Percentiles rank a stretch among this genome's conserved stretches.
Evolutionary conservation across 225 moss, liverwort and hornwort species (phyloP).

Genomic region (Takakia lepidozioides): DNA sequence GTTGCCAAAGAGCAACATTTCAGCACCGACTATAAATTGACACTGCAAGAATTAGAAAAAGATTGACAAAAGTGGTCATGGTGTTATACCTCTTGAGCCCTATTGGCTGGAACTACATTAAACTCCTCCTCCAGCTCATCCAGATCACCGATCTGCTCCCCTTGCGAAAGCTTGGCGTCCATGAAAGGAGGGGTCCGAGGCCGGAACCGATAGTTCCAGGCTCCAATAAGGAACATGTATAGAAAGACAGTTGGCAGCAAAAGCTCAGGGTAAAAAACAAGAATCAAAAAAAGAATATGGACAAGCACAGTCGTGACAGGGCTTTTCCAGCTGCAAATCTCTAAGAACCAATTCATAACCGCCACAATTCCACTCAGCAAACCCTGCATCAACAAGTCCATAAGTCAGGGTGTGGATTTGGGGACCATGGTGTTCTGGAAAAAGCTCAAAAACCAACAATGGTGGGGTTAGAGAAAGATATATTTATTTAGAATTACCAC

Average conservation of each 20-base stretch:
- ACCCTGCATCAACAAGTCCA: no score
- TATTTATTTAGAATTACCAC: no score
- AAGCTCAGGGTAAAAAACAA: conserved; percentile 89
- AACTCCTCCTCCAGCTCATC: conserved; percentile 97
- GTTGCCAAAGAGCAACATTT: no score
- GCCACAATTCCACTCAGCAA: conserved; percentile 71
- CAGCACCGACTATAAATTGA: no score
- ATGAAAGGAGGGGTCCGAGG: conserved; percentile 69
- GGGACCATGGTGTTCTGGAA: no score
- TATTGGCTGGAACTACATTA: conserved; percentile 73
- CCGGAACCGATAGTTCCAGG: conserved; percentile 84
- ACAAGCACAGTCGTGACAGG: conserved; percentile 80
- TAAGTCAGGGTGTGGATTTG: no score
- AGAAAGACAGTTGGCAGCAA: conserved; percentile 77
- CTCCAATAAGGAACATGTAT: conserved; percentile 91
- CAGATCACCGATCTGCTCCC: conserved; percentile 67
- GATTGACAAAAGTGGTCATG: not conserved
- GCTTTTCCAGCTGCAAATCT: conserved; percentile 88
- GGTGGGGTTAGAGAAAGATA: no score
- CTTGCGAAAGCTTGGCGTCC: conserved; percentile 91
- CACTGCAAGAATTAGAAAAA: no score
- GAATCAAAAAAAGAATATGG: conserved; percentile 69
- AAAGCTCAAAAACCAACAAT: no score
- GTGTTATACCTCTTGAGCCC: conserved; percentile 71
- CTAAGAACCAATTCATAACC: conserved; percentile 77